Percentiles rank a stretch among this genome's conserved stretches.
Conservation (phyloP, 495 filamentous ascomycete genomes). For the Neurospora sp. region DNA sequence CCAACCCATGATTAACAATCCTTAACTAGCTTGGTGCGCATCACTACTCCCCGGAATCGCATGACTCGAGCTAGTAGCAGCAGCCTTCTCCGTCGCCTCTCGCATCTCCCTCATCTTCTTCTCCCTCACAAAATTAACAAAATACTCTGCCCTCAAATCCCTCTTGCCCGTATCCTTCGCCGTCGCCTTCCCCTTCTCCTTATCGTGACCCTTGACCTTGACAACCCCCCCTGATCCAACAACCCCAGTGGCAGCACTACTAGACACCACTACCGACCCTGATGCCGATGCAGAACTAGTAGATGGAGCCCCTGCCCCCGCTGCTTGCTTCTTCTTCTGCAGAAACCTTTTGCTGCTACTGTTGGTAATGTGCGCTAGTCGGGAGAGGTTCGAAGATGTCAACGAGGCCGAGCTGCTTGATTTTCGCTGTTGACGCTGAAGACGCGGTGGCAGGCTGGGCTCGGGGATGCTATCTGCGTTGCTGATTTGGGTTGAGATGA, state of each 20-base stretch:
- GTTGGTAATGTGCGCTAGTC: not conserved
- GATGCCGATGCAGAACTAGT: not conserved
- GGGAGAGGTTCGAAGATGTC: not conserved
- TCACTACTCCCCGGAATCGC: not conserved
- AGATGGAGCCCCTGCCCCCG: not conserved
- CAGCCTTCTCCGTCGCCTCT: not conserved
- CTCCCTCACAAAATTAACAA: not conserved
- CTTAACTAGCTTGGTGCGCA: not conserved
- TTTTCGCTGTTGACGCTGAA: not conserved
- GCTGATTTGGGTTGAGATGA: conserved; percentile 2
- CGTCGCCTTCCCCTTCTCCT: not conserved
- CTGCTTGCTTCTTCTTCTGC: not conserved
- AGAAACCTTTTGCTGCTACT: not conserved
- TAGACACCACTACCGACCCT: not conserved
- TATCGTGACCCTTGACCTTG: not conserved
- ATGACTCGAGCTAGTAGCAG: not conserved
- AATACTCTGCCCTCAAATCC: not conserved
- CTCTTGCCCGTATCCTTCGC: not conserved
- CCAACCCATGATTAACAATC: not conserved
- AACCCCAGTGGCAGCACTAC: not conserved
- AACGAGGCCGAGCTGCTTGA: not conserved
- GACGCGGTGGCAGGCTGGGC: not conserved
- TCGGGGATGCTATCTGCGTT: conserved; percentile 9
- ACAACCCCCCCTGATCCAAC: not conserved
- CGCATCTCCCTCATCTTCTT: not conserved